Evolutionary conservation across 2,329 filamentous ascomycete genomes (phyloP).

Genomic region (Penicillium sp.): DNA sequence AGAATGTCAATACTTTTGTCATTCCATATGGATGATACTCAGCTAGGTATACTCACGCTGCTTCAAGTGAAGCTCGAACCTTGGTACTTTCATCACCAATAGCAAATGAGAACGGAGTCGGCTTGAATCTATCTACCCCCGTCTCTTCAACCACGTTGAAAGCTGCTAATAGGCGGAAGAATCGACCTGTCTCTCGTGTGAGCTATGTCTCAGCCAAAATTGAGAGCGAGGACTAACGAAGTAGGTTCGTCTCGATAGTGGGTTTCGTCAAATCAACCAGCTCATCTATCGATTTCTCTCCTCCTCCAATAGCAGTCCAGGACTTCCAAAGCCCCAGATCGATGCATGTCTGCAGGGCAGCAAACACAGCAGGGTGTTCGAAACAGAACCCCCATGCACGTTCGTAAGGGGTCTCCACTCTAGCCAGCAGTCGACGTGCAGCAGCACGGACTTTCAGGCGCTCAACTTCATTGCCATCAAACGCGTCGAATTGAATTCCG

Average conservation of each 20-base stretch:
- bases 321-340: slow-evolving; percentile 34
- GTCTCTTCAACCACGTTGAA: slow-evolving; percentile 35
- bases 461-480: slow-evolving; percentile 23
- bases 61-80: slow-evolving; percentile 31
- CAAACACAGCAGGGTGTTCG: slow-evolving; percentile 32
- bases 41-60: slow-evolving; percentile 22
- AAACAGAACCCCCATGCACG: slow-evolving; percentile 33
- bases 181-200: slow-evolving; percentile 18
- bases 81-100: slow-evolving; percentile 34
- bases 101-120: slow-evolving; percentile 33
- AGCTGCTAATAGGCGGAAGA: slow-evolving; percentile 33
- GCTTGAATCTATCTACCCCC: slow-evolving; percentile 29
- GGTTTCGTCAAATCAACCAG: slow-evolving; percentile 27
- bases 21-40: no score
- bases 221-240: slow-evolving; percentile 19
- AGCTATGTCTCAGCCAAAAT: not conserved
- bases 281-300: slow-evolving; percentile 29
- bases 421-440: slow-evolving; percentile 29
- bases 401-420: slow-evolving; percentile 36
- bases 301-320: slow-evolving; percentile 31
- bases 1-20: not conserved
- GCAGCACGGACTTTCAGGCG: slow-evolving; percentile 28
- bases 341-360: slow-evolving; percentile 31
- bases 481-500: slow-evolving; percentile 13
- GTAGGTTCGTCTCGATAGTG: slow-evolving; percentile 28